Conservation (phyloP, 352 stramenopile genomes). For the Globisporangium canariense region DNA sequence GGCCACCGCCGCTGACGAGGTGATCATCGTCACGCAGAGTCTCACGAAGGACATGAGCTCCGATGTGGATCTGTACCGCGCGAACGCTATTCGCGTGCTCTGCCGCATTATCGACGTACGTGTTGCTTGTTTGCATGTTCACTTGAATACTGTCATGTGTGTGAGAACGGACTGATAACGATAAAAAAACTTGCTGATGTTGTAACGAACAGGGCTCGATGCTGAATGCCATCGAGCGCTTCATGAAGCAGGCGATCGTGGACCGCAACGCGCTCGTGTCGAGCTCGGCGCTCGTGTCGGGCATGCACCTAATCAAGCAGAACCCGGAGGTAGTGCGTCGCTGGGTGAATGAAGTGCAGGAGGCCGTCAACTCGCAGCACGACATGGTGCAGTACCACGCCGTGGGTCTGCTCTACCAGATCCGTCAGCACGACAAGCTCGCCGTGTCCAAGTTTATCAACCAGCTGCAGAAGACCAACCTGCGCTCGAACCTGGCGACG, state of each 20-base stretch:
- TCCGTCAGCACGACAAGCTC: conserved; percentile 97
- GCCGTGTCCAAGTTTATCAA: conserved; percentile 95
- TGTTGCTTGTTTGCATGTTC: conserved; percentile 1
- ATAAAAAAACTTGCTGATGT: not conserved
- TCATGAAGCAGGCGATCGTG: conserved; percentile 99
- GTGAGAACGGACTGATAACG: not conserved
- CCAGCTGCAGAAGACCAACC: conserved; percentile 91
- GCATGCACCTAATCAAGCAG: conserved; percentile 93
- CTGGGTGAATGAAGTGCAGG: conserved; percentile 98
- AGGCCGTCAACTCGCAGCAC: conserved; percentile 93
- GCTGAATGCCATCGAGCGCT: conserved; percentile 92
- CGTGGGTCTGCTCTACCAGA: conserved; percentile 97
- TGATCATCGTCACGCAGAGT: conserved; percentile 99
- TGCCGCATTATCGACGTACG: conserved; percentile 92
- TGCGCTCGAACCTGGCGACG: conserved; percentile 93
- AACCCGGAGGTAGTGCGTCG: conserved; percentile 91
- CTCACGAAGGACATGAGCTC: conserved; percentile 99
- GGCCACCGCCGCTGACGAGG: conserved; percentile 87
- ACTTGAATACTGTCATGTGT: not conserved
- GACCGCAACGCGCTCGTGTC: conserved; percentile 97
- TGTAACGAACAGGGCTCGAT: conserved; percentile 53
- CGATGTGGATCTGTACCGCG: conserved; percentile 96
- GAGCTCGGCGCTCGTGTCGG: conserved; percentile 95
- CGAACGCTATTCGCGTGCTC: conserved; percentile 98
- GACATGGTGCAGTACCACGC: conserved; percentile 99